Conservation (phyloP, 768 basidiomycete genomes). For the Roridomyces roridus region DNA sequence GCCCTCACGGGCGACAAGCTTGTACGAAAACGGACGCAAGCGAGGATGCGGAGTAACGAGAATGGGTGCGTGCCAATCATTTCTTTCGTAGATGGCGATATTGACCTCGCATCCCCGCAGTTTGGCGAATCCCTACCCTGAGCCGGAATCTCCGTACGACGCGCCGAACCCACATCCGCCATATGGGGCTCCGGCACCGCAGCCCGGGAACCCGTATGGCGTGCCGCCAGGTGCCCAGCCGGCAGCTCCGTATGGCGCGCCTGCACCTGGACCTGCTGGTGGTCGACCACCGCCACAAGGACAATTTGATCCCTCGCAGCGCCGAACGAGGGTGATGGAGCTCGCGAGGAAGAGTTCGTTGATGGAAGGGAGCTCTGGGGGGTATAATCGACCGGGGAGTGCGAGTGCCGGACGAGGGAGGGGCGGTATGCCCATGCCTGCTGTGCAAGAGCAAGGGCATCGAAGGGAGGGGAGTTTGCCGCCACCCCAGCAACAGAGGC, state of each 20-base stretch:
- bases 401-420: conserved; percentile 21
- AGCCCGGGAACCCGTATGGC: conserved; percentile 13
- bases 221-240: conserved; percentile 3
- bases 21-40: conserved; percentile 81
- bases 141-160: not conserved
- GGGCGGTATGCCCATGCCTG: conserved; percentile 33
- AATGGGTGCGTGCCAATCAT: conserved; percentile 19
- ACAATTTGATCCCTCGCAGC: conserved; percentile 1
- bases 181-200: too few species aligned
- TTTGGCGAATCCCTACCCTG: conserved; percentile 14
- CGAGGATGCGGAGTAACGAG: conserved; percentile 59
- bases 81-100: too few species aligned
- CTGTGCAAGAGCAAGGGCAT: conserved; percentile 18
- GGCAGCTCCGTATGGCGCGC: not conserved
- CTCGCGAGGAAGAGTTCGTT: conserved; percentile 26
- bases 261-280: not conserved
- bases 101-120: too few species aligned
- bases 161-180: not conserved
- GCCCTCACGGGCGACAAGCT: conserved; percentile 78
- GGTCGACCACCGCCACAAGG: not conserved
- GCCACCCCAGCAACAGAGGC: too few species aligned
- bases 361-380: not conserved
- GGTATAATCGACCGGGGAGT: not conserved
- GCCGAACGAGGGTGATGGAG: conserved; percentile 24
- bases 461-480: conserved; percentile 17